A percentile compares a stretch with the other conserved stretches of the same genome.
Evolutionary conservation across 176 grass and related monocot genomes (phyloP).

Genomic region (Paspalum notatum): DNA sequence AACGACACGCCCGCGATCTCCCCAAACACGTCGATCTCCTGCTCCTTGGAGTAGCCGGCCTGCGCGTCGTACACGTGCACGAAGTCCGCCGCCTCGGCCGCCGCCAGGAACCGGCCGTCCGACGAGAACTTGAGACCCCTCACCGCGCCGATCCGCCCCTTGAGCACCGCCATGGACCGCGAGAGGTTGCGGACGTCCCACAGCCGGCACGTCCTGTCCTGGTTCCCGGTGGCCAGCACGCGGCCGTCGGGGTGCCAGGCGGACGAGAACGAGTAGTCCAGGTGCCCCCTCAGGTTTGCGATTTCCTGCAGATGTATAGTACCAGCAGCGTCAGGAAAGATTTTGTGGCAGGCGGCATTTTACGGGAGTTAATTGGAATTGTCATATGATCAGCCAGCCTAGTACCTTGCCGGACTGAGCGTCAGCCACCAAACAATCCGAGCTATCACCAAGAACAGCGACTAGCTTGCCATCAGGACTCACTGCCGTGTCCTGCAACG

Average conservation of each 20-base stretch:
- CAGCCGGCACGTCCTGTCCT: constrained; percentile 75
- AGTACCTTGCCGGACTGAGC: constrained; percentile 67
- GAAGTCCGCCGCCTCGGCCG: constrained; percentile 73
- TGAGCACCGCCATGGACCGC: constrained; percentile 49
- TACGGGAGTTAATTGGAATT: background rate
- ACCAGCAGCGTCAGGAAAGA: no score
- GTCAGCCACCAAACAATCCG: constrained; percentile 65
- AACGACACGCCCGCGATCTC: constrained; percentile 71
- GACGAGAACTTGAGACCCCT: constrained; percentile 68
- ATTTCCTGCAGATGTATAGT: constrained; percentile 41
- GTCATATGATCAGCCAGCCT: background rate
- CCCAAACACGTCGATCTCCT: constrained; percentile 78
- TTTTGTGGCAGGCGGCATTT: background rate
- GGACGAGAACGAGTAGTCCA: constrained; percentile 79
- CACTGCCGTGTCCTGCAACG: constrained; percentile 53
- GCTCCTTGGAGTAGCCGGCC: constrained; percentile 33
- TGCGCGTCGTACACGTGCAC: constrained; percentile 60
- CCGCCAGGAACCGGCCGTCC: constrained; percentile 68
- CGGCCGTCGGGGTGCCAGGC: constrained; percentile 64
- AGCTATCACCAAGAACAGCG: constrained; percentile 71
- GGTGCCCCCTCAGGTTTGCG: constrained; percentile 57
- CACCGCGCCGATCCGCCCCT: constrained; percentile 62
- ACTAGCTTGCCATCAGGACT: constrained; percentile 74
- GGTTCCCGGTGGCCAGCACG: constrained; percentile 70
- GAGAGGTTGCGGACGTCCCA: constrained; percentile 80